Evolutionary conservation across 495 filamentous ascomycete genomes (phyloP), one percentile per base, ranked within the genome.

Genomic region (Ascobolus immersus): DNA sequence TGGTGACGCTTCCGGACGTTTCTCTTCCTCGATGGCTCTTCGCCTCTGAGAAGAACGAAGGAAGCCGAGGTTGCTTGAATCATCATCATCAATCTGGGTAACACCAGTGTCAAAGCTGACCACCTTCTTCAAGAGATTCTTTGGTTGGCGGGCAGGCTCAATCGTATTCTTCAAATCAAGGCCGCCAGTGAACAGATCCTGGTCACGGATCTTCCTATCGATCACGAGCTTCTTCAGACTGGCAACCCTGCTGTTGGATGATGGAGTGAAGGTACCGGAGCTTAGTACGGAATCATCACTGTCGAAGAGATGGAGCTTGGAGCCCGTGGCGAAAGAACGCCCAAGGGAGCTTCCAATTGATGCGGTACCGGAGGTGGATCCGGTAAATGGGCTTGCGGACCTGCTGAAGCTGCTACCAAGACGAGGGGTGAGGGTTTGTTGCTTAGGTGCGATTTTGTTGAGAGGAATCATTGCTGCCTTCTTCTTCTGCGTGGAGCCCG

Each of bases 161-260:
- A 40, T 39, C 22, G 56, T 59, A 30, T 61, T 58, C 39, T 60
- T 62, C 3, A 89, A 54, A 51, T 86, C 78, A 34, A 65, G 72
- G n/a, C 64, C 41, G 14, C 44, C 44, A 15, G 41, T 41, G 34
- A 50, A 50, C 15, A 50, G 37, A 32, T 49, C 46, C 19, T 45
- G 41, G 28, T 50, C 47, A 20, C 67, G 68, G 48, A 94, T 57
- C 41, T 70, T 74, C 36, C 76, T 73, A 44, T 92, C 78, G 47
- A 96, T 92, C 20, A 79, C 70, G 32, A 96, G 62, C 41, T 74
- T 77, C 59, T 91, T 92, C 45, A 93, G 55, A 47, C 64, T 78
- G 20, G 69, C 68, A 21, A 58, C 56, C 37, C 57, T 68, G 7
- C 62, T 62, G 20, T 64, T 64, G 27, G 64, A 59, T 39, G 63